Evolutionary conservation across 768 basidiomycete species (phyloP), one percentile per base, ranked within the genome.

Genomic region (Artomyces pyxidatus): DNA sequence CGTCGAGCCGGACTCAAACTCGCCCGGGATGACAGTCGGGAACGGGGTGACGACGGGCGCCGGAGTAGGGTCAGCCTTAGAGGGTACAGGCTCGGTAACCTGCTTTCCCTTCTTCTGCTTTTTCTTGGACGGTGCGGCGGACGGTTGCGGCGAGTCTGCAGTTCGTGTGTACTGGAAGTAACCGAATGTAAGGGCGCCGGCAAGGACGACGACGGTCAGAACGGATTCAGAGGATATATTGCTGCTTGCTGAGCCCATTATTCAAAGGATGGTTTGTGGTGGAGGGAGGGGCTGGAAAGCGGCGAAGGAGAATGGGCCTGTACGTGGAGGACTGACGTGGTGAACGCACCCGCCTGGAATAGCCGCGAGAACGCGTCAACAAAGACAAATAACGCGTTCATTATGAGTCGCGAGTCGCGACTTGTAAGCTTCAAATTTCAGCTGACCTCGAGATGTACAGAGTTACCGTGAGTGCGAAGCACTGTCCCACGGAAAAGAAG

Each of bases 181-280:
- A 23, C 71, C 70, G 19, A 71, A 55, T 4, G 67, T 71, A 39
- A 74, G 60, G 16, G 70, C 68, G 45, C 71, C 70, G 38, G 66
- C 67, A 37, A 75, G 62, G 39, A 72, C 65, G 26, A 64, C 61
- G 23, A 63, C 60, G 12, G 72, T 67, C 37, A 72, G 25, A 25
- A 68, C 62, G 37, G 63, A 52, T 55, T 76, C 70, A 19, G 70
- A 47, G 17, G 71, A 61, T 11, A 77, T 44, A 32, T 64, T 61
- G 52, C 76, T 78, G 49, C 73, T 70, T 45, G 71, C 57, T 19
- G 71, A 67, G 39, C 76, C 76, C 76, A 77, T 77, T 12, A 41
- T 50, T 21, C 37, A 19, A 37, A 41, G 30, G n/a, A 14, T 29
- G 32, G 37, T 44, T 38, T 37, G 32, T 17, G 37, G 39, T 25